phyloP scores from a whole-genome alignment of 2,329 filamentous ascomycete species.

The Elsinoe necatrix region DNA sequence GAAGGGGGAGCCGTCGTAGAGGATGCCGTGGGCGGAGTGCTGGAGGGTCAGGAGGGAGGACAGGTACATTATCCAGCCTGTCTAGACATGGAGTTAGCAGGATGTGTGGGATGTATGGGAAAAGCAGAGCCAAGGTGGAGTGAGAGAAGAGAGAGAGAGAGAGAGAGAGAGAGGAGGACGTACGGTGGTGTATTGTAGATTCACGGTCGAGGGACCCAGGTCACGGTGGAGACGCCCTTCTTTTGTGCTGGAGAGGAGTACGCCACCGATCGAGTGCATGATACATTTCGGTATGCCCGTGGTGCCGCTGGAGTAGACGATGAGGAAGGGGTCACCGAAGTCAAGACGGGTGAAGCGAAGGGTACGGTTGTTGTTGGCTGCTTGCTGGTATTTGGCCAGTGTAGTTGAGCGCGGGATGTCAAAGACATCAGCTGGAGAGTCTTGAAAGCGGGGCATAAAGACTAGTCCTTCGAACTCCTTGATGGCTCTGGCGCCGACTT shows the following conservation, averaged over 20 bases:
- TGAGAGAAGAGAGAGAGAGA: too few relatives aligned
- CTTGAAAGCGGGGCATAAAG: constrained; percentile 56
- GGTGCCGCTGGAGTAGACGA: constrained; percentile 67
- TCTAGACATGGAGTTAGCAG: constrained; percentile 27
- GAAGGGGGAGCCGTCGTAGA: constrained; percentile 83
- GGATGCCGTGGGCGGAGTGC: constrained; percentile 51
- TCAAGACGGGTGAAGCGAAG: constrained; percentile 51
- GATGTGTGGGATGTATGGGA: too few relatives aligned
- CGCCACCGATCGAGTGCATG: constrained; percentile 64
- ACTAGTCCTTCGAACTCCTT: constrained; percentile 55
- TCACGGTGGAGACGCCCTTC: constrained; percentile 51
- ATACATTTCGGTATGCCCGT: constrained; percentile 81
- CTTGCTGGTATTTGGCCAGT: constrained; percentile 35
- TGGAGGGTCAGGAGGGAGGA: constrained; percentile 51
- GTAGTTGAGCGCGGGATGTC: constrained; percentile 42
- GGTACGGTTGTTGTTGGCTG: constrained; percentile 31
- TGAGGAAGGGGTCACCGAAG: constrained; percentile 67
- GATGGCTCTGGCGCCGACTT: constrained; percentile 33
- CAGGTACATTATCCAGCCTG: constrained; percentile 86
- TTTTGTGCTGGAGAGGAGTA: constrained; percentile 51
- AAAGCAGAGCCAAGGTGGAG: too few relatives aligned
- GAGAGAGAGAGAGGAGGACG: constrained; percentile 17
- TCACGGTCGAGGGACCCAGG: constrained; percentile 35
- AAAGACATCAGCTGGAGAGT: constrained; percentile 49
- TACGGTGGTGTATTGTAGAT: constrained; percentile 51